Conservation (phyloP, 805 yeast species). For the Kurtzmaniella cleridarum region DNA sequence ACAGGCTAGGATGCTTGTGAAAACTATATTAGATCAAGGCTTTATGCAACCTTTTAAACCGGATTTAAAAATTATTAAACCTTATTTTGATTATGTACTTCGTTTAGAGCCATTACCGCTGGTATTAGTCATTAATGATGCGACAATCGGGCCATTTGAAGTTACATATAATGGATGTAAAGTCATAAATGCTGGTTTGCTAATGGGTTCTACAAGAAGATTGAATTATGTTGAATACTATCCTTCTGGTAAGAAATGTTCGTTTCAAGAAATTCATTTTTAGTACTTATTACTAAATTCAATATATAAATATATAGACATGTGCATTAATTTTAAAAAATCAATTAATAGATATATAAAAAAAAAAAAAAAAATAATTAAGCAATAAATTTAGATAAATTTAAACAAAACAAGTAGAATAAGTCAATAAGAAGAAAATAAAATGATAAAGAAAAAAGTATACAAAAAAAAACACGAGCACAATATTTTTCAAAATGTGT, state of each 20-base stretch:
- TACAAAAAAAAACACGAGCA: no score
- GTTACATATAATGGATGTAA: constrained; percentile 79
- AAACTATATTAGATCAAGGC: constrained; percentile 84
- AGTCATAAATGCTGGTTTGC: constrained; percentile 61
- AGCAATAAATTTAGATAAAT: no score
- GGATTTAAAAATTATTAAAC: constrained; percentile 54
- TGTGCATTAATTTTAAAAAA: no score
- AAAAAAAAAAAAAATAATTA: no score
- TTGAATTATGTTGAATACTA: constrained; percentile 68
- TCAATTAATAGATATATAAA: no score
- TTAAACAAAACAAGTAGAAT: no score
- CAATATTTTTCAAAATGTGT: no score
- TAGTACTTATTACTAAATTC: constrained; percentile 3
- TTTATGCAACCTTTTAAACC: constrained; percentile 75
- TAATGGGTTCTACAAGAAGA: constrained; percentile 34
- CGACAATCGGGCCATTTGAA: constrained; percentile 65
- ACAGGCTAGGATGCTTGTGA: constrained; percentile 66
- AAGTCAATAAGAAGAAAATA: no score
- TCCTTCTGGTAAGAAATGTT: constrained; percentile 52
- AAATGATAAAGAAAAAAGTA: no score
- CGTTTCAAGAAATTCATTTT: constrained; percentile 41
- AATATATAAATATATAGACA: no score
- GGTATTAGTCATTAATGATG: constrained; percentile 55
- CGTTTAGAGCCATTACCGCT: constrained; percentile 78
- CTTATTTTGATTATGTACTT: constrained; percentile 67